Evolutionary conservation across 495 filamentous ascomycete genomes (phyloP).

Genomic region (Antarctomyces pellizariae): DNA sequence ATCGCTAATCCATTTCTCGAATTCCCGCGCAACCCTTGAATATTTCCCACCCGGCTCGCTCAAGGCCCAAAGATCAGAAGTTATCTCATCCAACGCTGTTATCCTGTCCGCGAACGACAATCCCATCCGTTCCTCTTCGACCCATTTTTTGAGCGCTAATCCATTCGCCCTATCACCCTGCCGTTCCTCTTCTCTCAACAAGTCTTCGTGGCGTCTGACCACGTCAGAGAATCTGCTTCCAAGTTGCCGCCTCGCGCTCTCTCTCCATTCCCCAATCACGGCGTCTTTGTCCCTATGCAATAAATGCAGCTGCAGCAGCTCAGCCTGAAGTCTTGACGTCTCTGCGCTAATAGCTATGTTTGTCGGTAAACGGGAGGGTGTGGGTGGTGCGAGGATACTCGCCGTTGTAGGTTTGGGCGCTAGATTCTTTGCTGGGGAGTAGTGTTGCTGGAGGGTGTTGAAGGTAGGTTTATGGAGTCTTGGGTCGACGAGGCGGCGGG

Average conservation of each 20-base stretch:
- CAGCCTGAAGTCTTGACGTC: slow-evolving; percentile 37
- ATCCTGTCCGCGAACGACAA: slow-evolving; percentile 23
- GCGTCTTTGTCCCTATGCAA: slow-evolving; percentile 27
- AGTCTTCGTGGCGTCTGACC: slow-evolving; percentile 13
- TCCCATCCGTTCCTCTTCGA: slow-evolving; percentile 7
- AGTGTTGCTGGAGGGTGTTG: slow-evolving; percentile 44
- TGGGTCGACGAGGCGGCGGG: slow-evolving; percentile 6
- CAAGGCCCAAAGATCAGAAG: slow-evolving; percentile 25
- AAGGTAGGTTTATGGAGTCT: slow-evolving; percentile 28
- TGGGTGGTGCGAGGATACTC: slow-evolving; percentile 25
- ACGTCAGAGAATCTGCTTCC: slow-evolving; percentile 18
- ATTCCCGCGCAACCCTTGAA: slow-evolving; percentile 20
- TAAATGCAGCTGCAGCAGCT: slow-evolving; percentile 49
- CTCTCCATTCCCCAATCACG: slow-evolving; percentile 19
- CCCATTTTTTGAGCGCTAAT: slow-evolving; percentile 17
- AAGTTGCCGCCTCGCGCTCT: slow-evolving; percentile 21
- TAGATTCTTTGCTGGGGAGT: slow-evolving; percentile 35
- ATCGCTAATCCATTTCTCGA: slow-evolving; percentile 25
- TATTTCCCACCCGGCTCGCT: slow-evolving; percentile 25
- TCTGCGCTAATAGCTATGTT: slow-evolving; percentile 34
- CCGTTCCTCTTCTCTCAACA: slow-evolving; percentile 12
- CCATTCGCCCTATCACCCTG: slow-evolving; percentile 17
- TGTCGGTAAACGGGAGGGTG: slow-evolving; percentile 25
- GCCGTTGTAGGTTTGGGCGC: slow-evolving; percentile 31
- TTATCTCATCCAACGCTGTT: slow-evolving; percentile 23